A percentile compares a stretch with the other conserved stretches of the same genome.
These are phyloP conservation scores for Coniferiporia weirii DNA, from an alignment of 1,284 basidiomycete genomes.

Conservation along the genomic window DNA sequence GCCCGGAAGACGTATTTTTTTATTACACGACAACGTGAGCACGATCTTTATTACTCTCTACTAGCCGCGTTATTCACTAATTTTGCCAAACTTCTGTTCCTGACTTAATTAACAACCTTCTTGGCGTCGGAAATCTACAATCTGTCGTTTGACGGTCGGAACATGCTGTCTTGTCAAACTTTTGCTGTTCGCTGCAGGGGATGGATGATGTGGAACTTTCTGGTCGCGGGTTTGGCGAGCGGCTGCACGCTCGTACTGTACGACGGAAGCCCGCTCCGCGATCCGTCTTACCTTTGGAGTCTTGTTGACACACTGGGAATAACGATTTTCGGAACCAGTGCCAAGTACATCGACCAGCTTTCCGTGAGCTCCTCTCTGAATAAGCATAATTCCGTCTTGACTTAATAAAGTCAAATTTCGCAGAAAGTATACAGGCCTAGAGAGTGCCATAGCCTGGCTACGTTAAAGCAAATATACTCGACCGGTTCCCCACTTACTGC, in stretches of 20 bases:
- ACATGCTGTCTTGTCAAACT: too few relatives aligned
- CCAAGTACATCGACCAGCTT: constrained; percentile 76
- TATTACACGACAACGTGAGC: constrained; percentile 84
- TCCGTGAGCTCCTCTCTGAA: constrained; percentile 43
- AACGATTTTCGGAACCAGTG: constrained; percentile 80
- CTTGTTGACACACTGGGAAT: constrained; percentile 70
- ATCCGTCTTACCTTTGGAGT: constrained; percentile 68
- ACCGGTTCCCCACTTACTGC: constrained; percentile 81
- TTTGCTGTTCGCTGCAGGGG: constrained; percentile 39
- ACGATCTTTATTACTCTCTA: neutral
- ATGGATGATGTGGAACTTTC: constrained; percentile 88
- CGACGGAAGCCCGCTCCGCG: constrained; percentile 79
- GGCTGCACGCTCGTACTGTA: constrained; percentile 77
- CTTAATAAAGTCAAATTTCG: too few relatives aligned
- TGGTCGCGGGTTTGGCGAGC: constrained; percentile 62
- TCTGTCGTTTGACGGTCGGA: neutral
- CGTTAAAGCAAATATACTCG: constrained; percentile 71
- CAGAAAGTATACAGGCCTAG: constrained; percentile 65
- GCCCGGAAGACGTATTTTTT: constrained; percentile 73
- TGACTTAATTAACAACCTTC: neutral
- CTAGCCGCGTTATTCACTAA: too few relatives aligned
- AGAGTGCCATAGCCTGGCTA: constrained; percentile 56
- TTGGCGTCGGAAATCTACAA: neutral
- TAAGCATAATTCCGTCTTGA: neutral
- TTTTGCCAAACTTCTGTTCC: too few relatives aligned